Percentiles rank a stretch among this genome's conserved stretches.
Conservation (phyloP, 352 stramenopile species). For the Globisporangium apiculatum region DNA sequence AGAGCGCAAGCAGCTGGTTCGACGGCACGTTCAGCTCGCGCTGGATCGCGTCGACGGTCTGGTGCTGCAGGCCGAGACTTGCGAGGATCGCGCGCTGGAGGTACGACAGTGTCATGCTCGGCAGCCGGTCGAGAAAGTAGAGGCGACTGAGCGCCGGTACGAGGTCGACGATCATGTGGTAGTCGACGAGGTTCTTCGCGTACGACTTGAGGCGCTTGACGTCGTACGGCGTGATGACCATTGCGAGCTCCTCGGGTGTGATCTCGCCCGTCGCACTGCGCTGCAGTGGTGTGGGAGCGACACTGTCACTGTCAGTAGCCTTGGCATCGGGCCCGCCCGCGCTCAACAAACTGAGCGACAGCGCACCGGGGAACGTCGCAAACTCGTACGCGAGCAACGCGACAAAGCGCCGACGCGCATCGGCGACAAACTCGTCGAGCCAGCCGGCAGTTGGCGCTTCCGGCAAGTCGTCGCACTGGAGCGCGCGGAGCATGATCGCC, state of each 20-base stretch:
- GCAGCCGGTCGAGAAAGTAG: conserved; percentile 95
- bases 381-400: conserved; percentile 93
- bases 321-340: conserved; percentile 22
- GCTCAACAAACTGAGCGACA: conserved; percentile 90
- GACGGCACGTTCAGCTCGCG: conserved; percentile 92
- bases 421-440: conserved; percentile 91
- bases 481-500: conserved; percentile 86
- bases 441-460: conserved; percentile 83
- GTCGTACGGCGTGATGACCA: conserved; percentile 95
- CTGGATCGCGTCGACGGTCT: conserved; percentile 92
- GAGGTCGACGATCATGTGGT: conserved; percentile 99
- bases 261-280: conserved; percentile 76
- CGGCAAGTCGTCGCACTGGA: conserved; percentile 71
- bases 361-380: conserved; percentile 81
- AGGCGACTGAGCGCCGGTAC: conserved; percentile 92
- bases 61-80: conserved; percentile 91
- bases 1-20: conserved; percentile 96
- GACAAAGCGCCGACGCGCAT: conserved; percentile 93
- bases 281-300: conserved; percentile 19
- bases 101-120: conserved; percentile 90
- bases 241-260: conserved; percentile 81
- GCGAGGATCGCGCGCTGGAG: conserved; percentile 95
- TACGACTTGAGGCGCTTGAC: conserved; percentile 98
- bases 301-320: conserved; percentile 12
- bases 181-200: conserved; percentile 98